Conservation (phyloP, 495 filamentous ascomycete species). For the Penicillium fimorum region DNA sequence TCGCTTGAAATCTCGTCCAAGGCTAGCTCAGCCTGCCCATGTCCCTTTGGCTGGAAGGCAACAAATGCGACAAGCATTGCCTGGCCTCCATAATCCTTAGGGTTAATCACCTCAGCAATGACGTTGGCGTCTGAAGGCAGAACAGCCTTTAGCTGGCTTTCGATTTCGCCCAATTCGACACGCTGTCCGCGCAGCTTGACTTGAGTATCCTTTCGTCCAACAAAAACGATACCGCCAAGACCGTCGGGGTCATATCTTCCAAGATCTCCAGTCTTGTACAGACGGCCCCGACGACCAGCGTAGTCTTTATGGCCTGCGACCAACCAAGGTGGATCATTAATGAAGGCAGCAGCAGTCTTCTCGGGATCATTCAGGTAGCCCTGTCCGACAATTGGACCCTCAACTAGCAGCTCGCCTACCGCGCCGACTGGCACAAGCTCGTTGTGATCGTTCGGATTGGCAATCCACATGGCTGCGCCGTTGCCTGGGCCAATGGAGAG, state of each 20-base stretch:
- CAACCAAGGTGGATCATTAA: conserved; percentile 50
- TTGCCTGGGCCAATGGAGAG: conserved; percentile 41
- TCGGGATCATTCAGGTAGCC: conserved; percentile 51
- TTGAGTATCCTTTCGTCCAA: conserved; percentile 61
- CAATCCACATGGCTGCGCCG: conserved; percentile 46
- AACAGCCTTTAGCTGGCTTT: conserved; percentile 36
- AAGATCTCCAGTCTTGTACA: conserved; percentile 54
- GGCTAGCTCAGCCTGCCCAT: conserved; percentile 19
- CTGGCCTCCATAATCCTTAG: conserved; percentile 32
- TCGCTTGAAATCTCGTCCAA: conserved; percentile 21
- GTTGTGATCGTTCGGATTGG: conserved; percentile 46
- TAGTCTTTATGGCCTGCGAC: conserved; percentile 34
- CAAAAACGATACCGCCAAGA: conserved; percentile 49
- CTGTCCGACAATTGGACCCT: conserved; percentile 52
- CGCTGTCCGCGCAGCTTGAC: conserved; percentile 63
- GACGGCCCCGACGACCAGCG: conserved; percentile 35
- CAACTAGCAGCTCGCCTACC: conserved; percentile 54
- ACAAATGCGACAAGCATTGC: conserved; percentile 40
- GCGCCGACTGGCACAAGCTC: conserved; percentile 48
- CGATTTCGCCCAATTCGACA: conserved; percentile 59
- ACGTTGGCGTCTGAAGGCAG: conserved; percentile 34
- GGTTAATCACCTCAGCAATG: conserved; percentile 40
- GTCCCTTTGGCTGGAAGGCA: conserved; percentile 26
- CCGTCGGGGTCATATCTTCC: conserved; percentile 57
- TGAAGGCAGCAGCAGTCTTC: conserved; percentile 47